Evolutionary conservation across 2,329 filamentous ascomycete species (phyloP).

Genomic region (Cordyceps tenuipes): DNA sequence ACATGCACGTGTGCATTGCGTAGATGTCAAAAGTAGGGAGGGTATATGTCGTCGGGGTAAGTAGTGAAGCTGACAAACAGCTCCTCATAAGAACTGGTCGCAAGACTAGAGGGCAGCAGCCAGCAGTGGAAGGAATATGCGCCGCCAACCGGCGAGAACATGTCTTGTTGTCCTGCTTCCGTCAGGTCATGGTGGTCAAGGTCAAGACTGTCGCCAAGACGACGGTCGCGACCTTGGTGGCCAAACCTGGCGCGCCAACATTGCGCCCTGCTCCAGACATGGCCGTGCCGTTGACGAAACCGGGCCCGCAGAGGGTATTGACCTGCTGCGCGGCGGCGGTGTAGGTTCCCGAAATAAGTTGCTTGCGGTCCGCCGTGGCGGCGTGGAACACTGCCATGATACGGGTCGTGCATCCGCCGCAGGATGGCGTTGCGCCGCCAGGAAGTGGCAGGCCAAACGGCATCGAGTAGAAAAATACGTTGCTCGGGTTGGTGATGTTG

Average conservation of each 20-base stretch:
- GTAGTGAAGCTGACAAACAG: neutral
- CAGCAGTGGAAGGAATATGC: neutral
- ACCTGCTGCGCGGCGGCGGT: conserved; percentile 61
- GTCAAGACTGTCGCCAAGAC: conserved; percentile 3
- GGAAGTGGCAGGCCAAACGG: conserved; percentile 69
- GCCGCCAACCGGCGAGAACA: neutral
- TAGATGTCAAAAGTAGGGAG: neutral
- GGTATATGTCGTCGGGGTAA: neutral
- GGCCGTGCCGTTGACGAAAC: conserved; percentile 47
- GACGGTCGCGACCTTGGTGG: neutral
- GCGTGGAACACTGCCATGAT: conserved; percentile 76
- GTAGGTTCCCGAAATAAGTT: conserved; percentile 64
- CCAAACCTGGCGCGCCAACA: neutral
- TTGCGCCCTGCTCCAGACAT: neutral
- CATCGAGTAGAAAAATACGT: conserved; percentile 78
- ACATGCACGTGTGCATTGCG: neutral
- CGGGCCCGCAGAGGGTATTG: conserved; percentile 54
- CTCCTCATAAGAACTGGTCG: neutral
- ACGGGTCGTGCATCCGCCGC: conserved; percentile 65
- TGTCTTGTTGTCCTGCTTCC: neutral
- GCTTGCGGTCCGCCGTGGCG: conserved; percentile 55
- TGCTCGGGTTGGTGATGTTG: conserved; percentile 59
- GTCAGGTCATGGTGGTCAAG: neutral
- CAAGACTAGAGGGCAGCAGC: neutral
- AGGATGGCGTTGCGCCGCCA: conserved; percentile 58